phyloP scores from a whole-genome alignment of 768 basidiomycete species.

The Leccinum fibrillosum region DNA sequence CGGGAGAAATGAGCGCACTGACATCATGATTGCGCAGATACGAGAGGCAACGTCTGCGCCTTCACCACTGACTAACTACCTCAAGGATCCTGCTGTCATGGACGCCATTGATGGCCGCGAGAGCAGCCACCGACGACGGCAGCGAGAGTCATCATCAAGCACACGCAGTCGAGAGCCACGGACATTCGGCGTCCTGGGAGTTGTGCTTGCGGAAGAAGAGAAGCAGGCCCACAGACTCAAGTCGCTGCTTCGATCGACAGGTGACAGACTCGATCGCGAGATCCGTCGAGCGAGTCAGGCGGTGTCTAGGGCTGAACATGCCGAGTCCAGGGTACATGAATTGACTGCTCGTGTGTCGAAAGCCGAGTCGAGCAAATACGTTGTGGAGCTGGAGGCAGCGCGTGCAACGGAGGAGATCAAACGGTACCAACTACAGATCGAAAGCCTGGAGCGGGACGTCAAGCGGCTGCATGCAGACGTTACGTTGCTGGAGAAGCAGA shows the following conservation, averaged over 20 bases:
- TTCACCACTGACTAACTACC: slow-evolving; percentile 41
- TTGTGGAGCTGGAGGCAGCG: slow-evolving; percentile 37
- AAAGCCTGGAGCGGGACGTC: slow-evolving; percentile 44
- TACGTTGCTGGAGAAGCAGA: slow-evolving; percentile 34
- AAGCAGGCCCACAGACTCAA: slow-evolving; percentile 55
- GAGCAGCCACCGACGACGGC: slow-evolving; percentile 28
- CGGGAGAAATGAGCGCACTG: slow-evolving; percentile 16
- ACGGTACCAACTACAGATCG: slow-evolving; percentile 45
- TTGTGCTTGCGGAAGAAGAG: slow-evolving; percentile 53
- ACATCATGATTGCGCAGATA: slow-evolving; percentile 36
- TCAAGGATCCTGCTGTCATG: slow-evolving; percentile 42
- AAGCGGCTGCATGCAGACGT: slow-evolving; percentile 32
- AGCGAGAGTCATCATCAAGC: slow-evolving; percentile 33
- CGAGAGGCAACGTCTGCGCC: slow-evolving; percentile 45
- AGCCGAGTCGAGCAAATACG: slow-evolving; percentile 42
- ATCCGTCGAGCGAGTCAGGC: slow-evolving; percentile 52
- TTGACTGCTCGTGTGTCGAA: slow-evolving; percentile 34
- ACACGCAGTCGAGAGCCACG: slow-evolving; percentile 39
- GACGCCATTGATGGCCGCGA: slow-evolving; percentile 32
- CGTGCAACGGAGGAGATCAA: slow-evolving; percentile 46
- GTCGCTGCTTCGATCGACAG: slow-evolving; percentile 46
- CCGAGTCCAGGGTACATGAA: slow-evolving; percentile 48
- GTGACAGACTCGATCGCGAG: slow-evolving; percentile 56
- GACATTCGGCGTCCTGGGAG: slow-evolving; percentile 38
- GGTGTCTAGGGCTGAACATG: slow-evolving; percentile 46